phyloP scores from a whole-genome alignment of 306 rosid species.

The Macrotyloma uniflorum region DNA sequence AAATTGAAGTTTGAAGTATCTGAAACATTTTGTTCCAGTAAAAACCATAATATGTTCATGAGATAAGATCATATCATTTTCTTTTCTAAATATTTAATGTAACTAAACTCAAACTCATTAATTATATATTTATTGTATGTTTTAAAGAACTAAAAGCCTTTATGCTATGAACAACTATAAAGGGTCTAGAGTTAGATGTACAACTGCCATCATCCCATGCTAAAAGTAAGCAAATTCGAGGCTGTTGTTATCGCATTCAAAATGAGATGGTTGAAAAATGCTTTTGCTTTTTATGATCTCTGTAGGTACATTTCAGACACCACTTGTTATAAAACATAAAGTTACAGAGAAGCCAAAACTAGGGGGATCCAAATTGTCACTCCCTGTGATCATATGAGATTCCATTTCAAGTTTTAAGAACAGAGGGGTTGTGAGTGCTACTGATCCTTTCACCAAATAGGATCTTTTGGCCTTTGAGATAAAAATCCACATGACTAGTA shows the following conservation, averaged over 20 bases:
- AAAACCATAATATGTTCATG: no score
- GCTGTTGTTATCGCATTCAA: background rate
- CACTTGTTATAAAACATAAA: conserved; percentile 32
- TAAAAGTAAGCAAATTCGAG: background rate
- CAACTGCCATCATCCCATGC: background rate
- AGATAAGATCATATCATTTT: no score
- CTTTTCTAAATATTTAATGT: no score
- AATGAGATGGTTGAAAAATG: background rate
- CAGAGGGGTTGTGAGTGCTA: background rate
- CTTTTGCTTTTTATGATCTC: conserved; percentile 1
- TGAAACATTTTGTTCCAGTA: no score
- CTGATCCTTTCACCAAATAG: conserved; percentile 45
- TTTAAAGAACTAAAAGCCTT: background rate
- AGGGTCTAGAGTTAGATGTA: background rate
- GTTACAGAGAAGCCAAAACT: background rate
- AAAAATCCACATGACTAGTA: conserved; percentile 37
- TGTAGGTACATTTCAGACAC: conserved; percentile 30
- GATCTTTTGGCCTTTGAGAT: conserved; percentile 6
- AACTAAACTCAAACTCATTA: no score
- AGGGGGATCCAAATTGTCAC: conserved; percentile 28
- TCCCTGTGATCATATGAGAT: background rate
- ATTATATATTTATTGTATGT: background rate
- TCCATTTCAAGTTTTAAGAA: conserved; percentile 26
- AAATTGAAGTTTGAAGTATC: background rate
- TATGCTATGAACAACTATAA: background rate